Conservation (phyloP, 2,329 filamentous ascomycete genomes). For the Pseudocercospora fijiensis region DNA sequence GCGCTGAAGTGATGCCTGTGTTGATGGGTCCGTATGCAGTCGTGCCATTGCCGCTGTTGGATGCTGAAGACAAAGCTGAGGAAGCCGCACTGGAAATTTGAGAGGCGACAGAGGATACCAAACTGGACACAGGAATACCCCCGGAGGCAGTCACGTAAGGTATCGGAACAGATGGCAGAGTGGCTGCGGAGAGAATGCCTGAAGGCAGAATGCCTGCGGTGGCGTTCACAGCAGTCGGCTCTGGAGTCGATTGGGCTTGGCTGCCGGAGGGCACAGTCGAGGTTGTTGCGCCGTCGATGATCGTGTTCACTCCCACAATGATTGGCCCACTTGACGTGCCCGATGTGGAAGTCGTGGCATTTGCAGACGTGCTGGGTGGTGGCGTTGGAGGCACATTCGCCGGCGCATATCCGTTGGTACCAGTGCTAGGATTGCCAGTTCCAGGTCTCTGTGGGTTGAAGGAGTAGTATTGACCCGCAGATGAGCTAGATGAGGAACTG, state of each 20-base stretch:
- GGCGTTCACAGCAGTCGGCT: neutral
- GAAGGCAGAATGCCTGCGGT: neutral
- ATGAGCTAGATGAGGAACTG: slow-evolving; percentile 8
- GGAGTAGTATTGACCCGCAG: neutral
- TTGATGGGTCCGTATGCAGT: slow-evolving; percentile 9
- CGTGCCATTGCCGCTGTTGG: slow-evolving; percentile 18
- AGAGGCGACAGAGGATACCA: slow-evolving; percentile 31
- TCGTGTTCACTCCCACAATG: slow-evolving; percentile 38
- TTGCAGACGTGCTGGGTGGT: slow-evolving; percentile 7
- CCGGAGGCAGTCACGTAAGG: slow-evolving; percentile 7
- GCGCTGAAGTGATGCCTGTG: slow-evolving; percentile 23
- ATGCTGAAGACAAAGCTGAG: slow-evolving; percentile 24
- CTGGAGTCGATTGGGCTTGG: neutral
- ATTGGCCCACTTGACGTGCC: slow-evolving; percentile 28
- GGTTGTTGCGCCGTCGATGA: slow-evolving; percentile 28
- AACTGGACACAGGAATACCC: slow-evolving; percentile 14
- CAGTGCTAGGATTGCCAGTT: slow-evolving; percentile 9
- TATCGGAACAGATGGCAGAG: slow-evolving; percentile 1
- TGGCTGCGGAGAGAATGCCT: neutral
- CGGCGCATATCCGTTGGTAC: slow-evolving; percentile 10
- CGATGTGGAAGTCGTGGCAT: slow-evolving; percentile 14
- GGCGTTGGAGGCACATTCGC: slow-evolving; percentile 10
- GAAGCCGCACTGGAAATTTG: slow-evolving; percentile 24
- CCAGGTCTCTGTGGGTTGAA: slow-evolving; percentile 9
- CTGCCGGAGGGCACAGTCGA: slow-evolving; percentile 8